phyloP scores from a whole-genome alignment of 345 rosid species.

The Combretum micranthum region DNA sequence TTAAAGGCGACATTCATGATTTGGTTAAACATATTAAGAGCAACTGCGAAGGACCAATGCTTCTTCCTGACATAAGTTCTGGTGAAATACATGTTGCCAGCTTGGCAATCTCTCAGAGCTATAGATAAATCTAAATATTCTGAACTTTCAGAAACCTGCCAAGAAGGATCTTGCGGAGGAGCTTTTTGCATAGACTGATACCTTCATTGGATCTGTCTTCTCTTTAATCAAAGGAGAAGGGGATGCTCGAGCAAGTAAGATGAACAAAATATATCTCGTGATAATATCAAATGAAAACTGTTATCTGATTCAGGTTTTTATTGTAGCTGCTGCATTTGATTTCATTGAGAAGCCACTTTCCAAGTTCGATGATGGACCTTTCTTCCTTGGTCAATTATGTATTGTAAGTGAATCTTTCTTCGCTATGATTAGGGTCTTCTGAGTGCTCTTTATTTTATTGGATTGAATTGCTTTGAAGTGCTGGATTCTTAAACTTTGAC shows the following conservation, averaged over 20 bases:
- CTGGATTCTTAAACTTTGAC: not conserved
- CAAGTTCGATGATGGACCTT: slow-evolving; percentile 63
- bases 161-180: slow-evolving; percentile 69
- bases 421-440: not conserved
- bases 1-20: slow-evolving; percentile 74
- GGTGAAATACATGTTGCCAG: not conserved
- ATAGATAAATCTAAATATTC: slow-evolving; percentile 1
- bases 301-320: not conserved
- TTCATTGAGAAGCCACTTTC: slow-evolving; percentile 58
- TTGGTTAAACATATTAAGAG: slow-evolving; percentile 64
- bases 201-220: slow-evolving; percentile 30
- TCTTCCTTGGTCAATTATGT: slow-evolving; percentile 75
- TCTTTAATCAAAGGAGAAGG: slow-evolving; percentile 50
- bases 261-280: not conserved
- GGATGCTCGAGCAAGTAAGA: slow-evolving; percentile 34
- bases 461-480: not conserved
- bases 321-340: slow-evolving; percentile 42
- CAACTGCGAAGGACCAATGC: slow-evolving; percentile 76
- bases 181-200: slow-evolving; percentile 42
- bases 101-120: not conserved
- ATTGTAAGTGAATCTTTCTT: slow-evolving; percentile 25
- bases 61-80: slow-evolving; percentile 52
- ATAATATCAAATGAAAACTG: not conserved
- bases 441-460: not conserved
- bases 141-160: slow-evolving; percentile 44